Evolutionary conservation across 305 asterid genomes (phyloP).

Genomic region (Solanum hybrid): DNA sequence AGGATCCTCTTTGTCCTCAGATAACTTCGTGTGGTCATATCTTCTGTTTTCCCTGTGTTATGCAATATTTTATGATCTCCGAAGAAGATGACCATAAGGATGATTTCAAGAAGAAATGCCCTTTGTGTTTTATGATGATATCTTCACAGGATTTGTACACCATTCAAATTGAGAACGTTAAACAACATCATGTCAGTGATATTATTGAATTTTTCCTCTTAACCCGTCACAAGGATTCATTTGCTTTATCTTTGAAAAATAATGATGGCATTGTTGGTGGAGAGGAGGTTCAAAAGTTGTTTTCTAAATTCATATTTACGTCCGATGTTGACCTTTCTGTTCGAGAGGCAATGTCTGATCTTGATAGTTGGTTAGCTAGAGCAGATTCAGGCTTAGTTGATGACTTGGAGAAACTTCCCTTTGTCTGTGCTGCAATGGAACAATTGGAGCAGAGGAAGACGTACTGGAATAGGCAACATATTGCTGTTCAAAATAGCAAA

Average conservation of each 20-base stretch:
- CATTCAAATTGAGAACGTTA: constrained; percentile 56
- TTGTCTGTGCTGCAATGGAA: constrained; percentile 80
- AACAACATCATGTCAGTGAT: constrained; percentile 52
- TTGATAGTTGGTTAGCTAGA: constrained; percentile 92
- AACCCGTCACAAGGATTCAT: constrained; percentile 72
- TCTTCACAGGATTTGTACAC: constrained; percentile 79
- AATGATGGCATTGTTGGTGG: constrained; percentile 24
- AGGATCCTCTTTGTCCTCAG: constrained; percentile 82
- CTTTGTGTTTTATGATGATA: constrained; percentile 80
- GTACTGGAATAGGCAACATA: constrained; percentile 62
- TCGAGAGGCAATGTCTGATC: constrained; percentile 73
- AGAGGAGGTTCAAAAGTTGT: constrained; percentile 44
- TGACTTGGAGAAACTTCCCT: constrained; percentile 89
- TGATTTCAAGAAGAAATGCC: constrained; percentile 79
- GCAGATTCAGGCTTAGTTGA: constrained; percentile 90
- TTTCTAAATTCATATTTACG: constrained; percentile 77
- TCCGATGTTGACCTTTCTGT: constrained; percentile 80
- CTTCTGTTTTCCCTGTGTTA: constrained; percentile 87
- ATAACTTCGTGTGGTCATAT: constrained; percentile 96
- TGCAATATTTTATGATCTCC: constrained; percentile 59
- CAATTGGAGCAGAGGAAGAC: constrained; percentile 64
- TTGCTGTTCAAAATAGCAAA: constrained; percentile 21
- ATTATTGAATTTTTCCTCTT: constrained; percentile 58
- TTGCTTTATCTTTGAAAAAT: constrained; percentile 44
- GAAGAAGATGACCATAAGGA: constrained; percentile 44